A percentile compares a stretch with the other conserved stretches of the same genome.
phyloP scores from a whole-genome alignment of 2,329 filamentous ascomycete species.

The Aureobasidium sp. region DNA sequence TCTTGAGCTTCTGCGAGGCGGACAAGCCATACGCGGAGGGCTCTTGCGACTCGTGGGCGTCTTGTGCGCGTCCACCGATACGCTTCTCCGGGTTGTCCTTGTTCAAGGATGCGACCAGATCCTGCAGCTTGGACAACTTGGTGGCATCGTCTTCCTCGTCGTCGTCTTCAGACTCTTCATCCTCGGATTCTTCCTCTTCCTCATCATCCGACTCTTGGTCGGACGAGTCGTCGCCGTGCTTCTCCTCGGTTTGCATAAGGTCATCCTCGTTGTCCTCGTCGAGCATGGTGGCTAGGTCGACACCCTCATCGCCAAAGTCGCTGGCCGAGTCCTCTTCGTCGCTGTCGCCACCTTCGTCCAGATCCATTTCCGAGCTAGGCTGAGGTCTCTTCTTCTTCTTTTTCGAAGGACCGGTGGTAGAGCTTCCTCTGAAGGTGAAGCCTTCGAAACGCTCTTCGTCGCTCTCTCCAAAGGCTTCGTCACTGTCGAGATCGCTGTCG shows the following conservation, averaged over 20 bases:
- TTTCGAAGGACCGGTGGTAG: conserved; percentile 44
- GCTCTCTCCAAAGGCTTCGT: conserved; percentile 80
- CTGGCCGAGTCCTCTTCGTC: conserved; percentile 40
- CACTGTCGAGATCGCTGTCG: conserved; percentile 61
- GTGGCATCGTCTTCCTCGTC: conserved; percentile 38
- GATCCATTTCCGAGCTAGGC: conserved; percentile 32
- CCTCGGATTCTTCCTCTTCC: conserved; percentile 33
- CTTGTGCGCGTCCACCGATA: conserved; percentile 21
- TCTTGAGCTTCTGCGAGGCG: conserved; percentile 51
- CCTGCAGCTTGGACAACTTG: conserved; percentile 56
- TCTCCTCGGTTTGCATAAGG: conserved; percentile 38
- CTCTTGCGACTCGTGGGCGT: conserved; percentile 51
- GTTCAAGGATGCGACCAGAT: conserved; percentile 59
- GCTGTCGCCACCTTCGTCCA: conserved; percentile 40
- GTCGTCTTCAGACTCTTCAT: conserved; percentile 47
- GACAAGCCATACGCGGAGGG: conserved; percentile 51
- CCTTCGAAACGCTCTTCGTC: conserved; percentile 79
- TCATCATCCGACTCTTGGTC: conserved; percentile 22
- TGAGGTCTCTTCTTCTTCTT: conserved; percentile 37
- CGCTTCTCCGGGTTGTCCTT: conserved; percentile 27
- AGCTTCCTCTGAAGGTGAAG: conserved; percentile 58
- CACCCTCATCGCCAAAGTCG: conserved; percentile 54
- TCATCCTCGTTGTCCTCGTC: conserved; percentile 40
- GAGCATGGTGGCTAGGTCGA: conserved; percentile 54
- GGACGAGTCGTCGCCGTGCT: conserved; percentile 17